Base-by-base conservation (phyloP, 2,329 filamentous ascomycete species). In the Apiospora pterosperma region DNA sequence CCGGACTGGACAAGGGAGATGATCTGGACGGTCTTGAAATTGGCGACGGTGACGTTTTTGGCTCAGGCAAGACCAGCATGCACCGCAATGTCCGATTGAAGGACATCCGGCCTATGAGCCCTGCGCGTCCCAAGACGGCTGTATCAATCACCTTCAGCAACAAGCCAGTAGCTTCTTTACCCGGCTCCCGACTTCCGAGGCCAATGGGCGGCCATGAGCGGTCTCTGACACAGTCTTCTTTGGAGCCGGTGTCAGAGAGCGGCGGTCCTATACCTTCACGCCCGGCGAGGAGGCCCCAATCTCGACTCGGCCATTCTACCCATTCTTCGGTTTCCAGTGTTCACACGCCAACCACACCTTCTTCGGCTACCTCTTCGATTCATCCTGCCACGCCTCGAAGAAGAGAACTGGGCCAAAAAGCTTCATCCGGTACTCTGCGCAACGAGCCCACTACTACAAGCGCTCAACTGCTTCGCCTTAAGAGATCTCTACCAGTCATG, bases 41-140 rank as follows among this genome's bases (percentile, higher is more conserved):
- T 73, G 93, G 92, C 39, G 89, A 92, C 70, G 92, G 90, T 6
- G 91, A 95, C 68, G 85, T 92, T 19, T 93, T 98, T 72, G 89
- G 93, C 72, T 87, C 90, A 2, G 88, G 85, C 65, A 97, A 95
- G 76, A 84, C 93, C 52, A 95, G 91, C 0, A 82, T 97, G 21
- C 96, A 98, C 76, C 93, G 92, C 68, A 97, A 99, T 75, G 87
- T 99, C 69, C 94, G 95, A 75, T 85, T 96, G 72, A 97, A 96
- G 78, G 86, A 89, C 68, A 81, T 87, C 67, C 84, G 88, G 62
- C 84, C 88, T 23, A 80, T 85, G 16, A 94, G 92, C 69, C 91
- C 93, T 59, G 85, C 86, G 25, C 86, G 92, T 67, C 87, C 87
- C 23, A 90, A 90, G 74, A 88, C 92, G 21, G 89, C 92, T 12